These are phyloP conservation scores for Paecilomyces sp. DNA, from an alignment of 2,329 filamentous ascomycete genomes.

Conservation along the genomic window DNA sequence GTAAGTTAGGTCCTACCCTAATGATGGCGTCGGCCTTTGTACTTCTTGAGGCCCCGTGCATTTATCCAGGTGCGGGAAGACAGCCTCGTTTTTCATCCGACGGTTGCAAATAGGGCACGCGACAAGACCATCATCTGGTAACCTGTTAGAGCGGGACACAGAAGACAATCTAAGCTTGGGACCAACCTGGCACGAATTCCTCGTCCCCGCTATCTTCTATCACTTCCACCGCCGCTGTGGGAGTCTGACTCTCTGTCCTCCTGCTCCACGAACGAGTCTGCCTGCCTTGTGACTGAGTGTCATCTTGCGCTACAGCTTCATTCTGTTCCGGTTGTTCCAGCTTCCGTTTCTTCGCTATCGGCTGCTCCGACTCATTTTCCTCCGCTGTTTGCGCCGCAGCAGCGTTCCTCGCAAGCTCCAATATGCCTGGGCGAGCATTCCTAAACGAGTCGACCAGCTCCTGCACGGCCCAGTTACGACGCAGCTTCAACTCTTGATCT, in stretches of 20 bases:
- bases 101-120: conserved; percentile 74
- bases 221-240: conserved; percentile 15
- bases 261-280: conserved; percentile 29
- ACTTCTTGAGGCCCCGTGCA: conserved; percentile 37
- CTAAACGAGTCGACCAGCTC: conserved; percentile 77
- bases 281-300: conserved; percentile 15
- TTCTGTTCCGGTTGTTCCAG: conserved; percentile 24
- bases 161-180: background rate
- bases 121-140: conserved; percentile 64
- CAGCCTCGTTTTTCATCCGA: conserved; percentile 70
- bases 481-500: conserved; percentile 77
- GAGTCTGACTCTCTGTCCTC: conserved; percentile 8
- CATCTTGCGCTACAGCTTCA: conserved; percentile 27
- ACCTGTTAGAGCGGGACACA: conserved; percentile 8
- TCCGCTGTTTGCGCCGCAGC: conserved; percentile 46
- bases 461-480: conserved; percentile 77
- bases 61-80: conserved; percentile 74
- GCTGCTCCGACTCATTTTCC: conserved; percentile 25
- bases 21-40: conserved; percentile 11
- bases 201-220: conserved; percentile 37
- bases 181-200: conserved; percentile 28
- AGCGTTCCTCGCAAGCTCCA: conserved; percentile 57
- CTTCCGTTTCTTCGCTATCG: conserved; percentile 28
- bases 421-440: conserved; percentile 53
- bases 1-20: conserved; percentile 17